A percentile compares a stretch with the other conserved stretches of the same genome.
Conservation (phyloP, 202 grass and related monocot species). For the Digitaria exilis region DNA sequence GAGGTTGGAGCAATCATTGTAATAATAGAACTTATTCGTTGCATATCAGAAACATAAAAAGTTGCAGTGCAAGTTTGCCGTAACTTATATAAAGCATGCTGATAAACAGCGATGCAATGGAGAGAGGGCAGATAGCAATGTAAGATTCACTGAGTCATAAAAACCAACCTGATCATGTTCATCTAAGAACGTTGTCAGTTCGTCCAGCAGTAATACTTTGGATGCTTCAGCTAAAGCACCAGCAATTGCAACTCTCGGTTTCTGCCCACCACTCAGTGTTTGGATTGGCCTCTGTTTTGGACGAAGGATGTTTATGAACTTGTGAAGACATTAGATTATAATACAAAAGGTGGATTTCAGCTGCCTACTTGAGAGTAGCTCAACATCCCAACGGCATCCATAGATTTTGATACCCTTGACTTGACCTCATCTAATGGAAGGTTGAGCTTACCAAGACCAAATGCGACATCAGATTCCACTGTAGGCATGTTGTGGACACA, state of each 20-base stretch:
- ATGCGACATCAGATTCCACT: conserved; percentile 88
- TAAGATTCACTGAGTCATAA: not conserved
- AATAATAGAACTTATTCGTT: not conserved
- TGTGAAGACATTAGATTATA: conserved; percentile 45
- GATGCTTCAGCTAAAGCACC: conserved; percentile 94
- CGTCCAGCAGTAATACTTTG: conserved; percentile 84
- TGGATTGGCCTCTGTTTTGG: conserved; percentile 86
- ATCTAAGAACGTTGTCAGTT: conserved; percentile 94
- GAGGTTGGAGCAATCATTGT: not conserved
- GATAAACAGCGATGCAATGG: not conserved
- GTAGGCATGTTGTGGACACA: no score
- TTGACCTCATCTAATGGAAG: conserved; percentile 74
- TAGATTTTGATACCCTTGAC: conserved; percentile 77
- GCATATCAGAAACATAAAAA: conserved; percentile 6
- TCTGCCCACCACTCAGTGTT: conserved; percentile 95
- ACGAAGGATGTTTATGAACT: conserved; percentile 53
- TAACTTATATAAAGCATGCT: conserved; percentile 1
- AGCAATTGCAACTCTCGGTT: conserved; percentile 93
- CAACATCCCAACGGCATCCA: conserved; percentile 78
- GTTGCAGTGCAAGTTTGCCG: not conserved
- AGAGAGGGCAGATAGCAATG: conserved; percentile 8
- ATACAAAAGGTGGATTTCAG: conserved; percentile 46
- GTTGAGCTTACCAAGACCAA: conserved; percentile 93
- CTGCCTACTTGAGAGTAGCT: conserved; percentile 84
- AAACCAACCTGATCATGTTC: conserved; percentile 85